phyloP scores from a whole-genome alignment of 2,329 filamentous ascomycete genomes.

The Aspergillus sojae region DNA sequence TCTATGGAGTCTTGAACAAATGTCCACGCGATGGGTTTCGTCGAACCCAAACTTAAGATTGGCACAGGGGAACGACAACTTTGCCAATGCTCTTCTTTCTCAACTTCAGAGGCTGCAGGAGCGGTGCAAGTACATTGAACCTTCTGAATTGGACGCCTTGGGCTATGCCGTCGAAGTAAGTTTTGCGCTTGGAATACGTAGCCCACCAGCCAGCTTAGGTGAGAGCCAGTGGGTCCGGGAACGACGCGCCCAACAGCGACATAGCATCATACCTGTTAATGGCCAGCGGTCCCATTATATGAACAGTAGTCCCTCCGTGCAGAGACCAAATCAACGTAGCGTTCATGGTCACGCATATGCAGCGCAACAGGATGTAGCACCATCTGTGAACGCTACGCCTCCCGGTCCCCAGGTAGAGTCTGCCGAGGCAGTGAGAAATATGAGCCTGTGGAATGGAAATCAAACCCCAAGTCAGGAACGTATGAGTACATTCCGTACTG shows the following conservation, averaged over 20 bases:
- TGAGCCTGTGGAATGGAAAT: neutral
- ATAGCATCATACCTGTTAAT: neutral
- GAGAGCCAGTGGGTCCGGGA: neutral
- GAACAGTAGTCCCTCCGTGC: neutral
- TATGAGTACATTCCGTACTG: neutral
- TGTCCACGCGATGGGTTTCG: neutral
- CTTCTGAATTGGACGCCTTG: neutral
- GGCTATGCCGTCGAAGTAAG: neutral
- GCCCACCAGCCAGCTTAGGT: neutral
- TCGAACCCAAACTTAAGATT: neutral
- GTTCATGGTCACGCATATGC: neutral
- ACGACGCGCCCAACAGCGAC: neutral
- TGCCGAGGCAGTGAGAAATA: neutral
- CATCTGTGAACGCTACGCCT: neutral
- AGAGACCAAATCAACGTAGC: neutral
- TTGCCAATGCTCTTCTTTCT: neutral
- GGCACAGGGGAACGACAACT: neutral
- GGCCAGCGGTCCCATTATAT: neutral
- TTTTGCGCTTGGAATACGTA: neutral
- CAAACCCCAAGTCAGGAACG: neutral
- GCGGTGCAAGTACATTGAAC: neutral
- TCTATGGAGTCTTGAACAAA: neutral
- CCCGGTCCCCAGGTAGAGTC: no score
- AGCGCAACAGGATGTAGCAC: neutral
- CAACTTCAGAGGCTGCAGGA: neutral